Evolutionary conservation across 352 stramenopile genomes (phyloP).

Genomic region (Phytophthora sojae): DNA sequence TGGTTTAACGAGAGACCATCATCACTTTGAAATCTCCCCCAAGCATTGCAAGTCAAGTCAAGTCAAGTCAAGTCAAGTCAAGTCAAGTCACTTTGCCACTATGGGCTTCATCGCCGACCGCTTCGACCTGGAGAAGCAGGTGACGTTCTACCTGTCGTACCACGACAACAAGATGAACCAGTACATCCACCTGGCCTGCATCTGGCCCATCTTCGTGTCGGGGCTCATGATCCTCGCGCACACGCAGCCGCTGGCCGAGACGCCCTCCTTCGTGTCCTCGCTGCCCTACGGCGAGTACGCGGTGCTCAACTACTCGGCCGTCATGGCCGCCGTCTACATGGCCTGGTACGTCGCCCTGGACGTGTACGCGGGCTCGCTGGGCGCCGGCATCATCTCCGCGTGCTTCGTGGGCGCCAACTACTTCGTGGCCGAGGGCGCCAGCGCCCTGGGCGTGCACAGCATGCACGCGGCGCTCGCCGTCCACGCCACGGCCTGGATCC

Average conservation of each 20-base stretch:
- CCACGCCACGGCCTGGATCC: conserved; percentile 72
- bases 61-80: neutral
- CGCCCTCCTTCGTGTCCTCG: conserved; percentile 33
- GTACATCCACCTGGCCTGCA: conserved; percentile 86
- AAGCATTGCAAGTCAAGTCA: neutral
- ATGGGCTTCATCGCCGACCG: conserved; percentile 62
- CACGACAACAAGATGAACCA: conserved; percentile 88
- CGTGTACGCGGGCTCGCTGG: conserved; percentile 62
- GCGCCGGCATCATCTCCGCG: conserved; percentile 56
- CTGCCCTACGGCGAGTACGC: conserved; percentile 62
- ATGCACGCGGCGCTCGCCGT: conserved; percentile 71
- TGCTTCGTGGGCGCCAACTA: conserved; percentile 75
- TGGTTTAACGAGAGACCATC: conserved; percentile 16
- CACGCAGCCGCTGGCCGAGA: conserved; percentile 46
- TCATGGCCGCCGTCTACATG: conserved; percentile 78
- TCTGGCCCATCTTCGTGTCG: conserved; percentile 90
- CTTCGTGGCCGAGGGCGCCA: conserved; percentile 47
- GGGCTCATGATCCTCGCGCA: conserved; percentile 73
- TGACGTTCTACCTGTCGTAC: conserved; percentile 91
- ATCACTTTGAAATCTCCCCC: conserved; percentile 29
- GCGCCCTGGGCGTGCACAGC: conserved; percentile 44
- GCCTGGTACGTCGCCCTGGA: conserved; percentile 85
- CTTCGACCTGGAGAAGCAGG: conserved; percentile 87
- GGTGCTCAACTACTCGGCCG: conserved; percentile 68
- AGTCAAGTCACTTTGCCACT: neutral